Evolutionary conservation across 768 basidiomycete species (phyloP), one percentile per base, ranked within the genome.

Genomic region (Phaffia australis): DNA sequence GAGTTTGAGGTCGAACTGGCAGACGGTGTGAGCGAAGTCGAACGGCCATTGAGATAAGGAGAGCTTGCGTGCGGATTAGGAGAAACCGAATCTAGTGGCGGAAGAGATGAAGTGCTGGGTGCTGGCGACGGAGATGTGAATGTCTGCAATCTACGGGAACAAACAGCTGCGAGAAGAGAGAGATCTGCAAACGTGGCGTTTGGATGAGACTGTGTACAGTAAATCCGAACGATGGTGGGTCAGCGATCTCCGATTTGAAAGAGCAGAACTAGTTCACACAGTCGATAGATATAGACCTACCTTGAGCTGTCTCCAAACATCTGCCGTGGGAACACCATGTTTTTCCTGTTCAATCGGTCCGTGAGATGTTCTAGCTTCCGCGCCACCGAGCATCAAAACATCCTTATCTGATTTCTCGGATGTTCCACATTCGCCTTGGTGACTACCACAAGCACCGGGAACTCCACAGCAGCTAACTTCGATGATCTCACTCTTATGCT

Each of bases 181-280:
- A 94, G 79, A 76, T 93, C 88, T 18, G 88, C 83, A 74, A 91
- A 91, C 35, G 85, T 83, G 62, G 88, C 85, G 71, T 90, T 92
- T 1, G 91, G 91, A 76, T 94, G 91, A 15, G 84, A 83, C 77
- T 84, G 84, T 42, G 27, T 48, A 42, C 27, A 55, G 49, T 29
- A 19, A 46, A 7, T 4, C 16, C 5, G 35, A 16, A 35, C 9
- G 16, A n/a, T 50, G 3, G 3, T n/a, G 9, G 21, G 23, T 59
- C 63, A 47, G 6, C 15, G 51, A 18, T 3, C 8, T 35, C 29
- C 21, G 8, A 30, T 16, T 6, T 23, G 4, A 15, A 7, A 6
- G 35, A 21, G 35, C 25, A 30, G 15, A 55, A n/a, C 6, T 42
- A 4, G 4, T 42, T 11, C 35, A 11, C 11, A 42, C 35, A 42